These are phyloP conservation scores for Fomitopsis pulvina DNA, from an alignment of 768 basidiomycete species.

Conservation along the genomic window DNA sequence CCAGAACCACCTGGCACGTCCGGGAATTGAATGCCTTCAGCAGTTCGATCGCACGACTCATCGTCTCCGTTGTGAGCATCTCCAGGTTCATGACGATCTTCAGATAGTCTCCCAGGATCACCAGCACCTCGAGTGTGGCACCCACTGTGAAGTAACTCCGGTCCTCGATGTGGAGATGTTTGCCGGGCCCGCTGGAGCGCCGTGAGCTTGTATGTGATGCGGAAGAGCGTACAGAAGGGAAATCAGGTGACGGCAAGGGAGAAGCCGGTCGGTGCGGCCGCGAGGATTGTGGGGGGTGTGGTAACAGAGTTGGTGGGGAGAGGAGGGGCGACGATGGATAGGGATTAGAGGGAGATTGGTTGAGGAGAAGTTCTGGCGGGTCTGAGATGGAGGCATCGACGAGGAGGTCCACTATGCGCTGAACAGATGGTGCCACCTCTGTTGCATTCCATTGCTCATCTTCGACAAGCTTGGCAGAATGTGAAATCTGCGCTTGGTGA, in stretches of 20 bases:
- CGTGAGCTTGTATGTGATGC: constrained; percentile 12
- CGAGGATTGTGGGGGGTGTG: constrained; percentile 10
- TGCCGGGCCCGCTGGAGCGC: constrained; percentile 27
- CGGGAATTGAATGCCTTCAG: constrained; percentile 97
- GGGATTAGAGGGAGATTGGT: constrained; percentile 14
- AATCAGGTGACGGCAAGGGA: constrained; percentile 21
- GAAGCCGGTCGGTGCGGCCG: constrained; percentile 18
- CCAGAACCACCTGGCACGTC: constrained; percentile 96
- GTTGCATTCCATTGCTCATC: constrained; percentile 91
- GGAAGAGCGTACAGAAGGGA: constrained; percentile 11
- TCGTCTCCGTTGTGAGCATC: constrained; percentile 89
- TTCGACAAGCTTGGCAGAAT: constrained; percentile 86
- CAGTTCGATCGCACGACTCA: constrained; percentile 91
- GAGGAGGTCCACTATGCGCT: constrained; percentile 66
- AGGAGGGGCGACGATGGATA: constrained; percentile 21
- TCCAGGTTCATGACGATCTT: constrained; percentile 82
- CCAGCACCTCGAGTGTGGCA: constrained; percentile 73
- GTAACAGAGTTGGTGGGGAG: constrained; percentile 13
- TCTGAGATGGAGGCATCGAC: constrained; percentile 80
- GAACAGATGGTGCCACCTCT: constrained; percentile 61
- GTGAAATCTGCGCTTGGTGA: constrained; percentile 73
- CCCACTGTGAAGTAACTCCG: constrained; percentile 78
- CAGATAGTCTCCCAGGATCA: constrained; percentile 78
- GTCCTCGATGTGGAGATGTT: constrained; percentile 76
- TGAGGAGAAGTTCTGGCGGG: constrained; percentile 58